A percentile compares a stretch with the other conserved stretches of the same genome.
Evolutionary conservation across 257 asterid genomes (phyloP).

Genomic region (Salvia rosmarinus): DNA sequence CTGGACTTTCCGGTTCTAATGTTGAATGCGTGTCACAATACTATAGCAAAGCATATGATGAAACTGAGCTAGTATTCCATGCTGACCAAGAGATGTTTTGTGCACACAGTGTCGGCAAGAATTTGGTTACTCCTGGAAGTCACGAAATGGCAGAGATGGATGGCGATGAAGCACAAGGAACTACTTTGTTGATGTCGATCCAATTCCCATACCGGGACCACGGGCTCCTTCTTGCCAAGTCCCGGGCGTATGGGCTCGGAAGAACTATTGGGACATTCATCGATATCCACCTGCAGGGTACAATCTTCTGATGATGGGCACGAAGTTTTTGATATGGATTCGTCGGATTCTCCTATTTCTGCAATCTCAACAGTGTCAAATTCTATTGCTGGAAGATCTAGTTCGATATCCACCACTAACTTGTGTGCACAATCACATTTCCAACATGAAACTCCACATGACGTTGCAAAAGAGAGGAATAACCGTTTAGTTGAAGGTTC

Average conservation of each 20-base stretch:
- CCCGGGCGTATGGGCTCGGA: constrained; percentile 81
- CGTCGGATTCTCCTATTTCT: constrained; percentile 79
- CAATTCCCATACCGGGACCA: constrained; percentile 91
- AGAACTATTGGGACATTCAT: constrained; percentile 80
- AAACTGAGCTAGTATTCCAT: constrained; percentile 49
- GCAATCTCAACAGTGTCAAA: constrained; percentile 57
- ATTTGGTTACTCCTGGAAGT: constrained; percentile 34
- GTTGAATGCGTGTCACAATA: constrained; percentile 39
- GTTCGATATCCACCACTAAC: constrained; percentile 46
- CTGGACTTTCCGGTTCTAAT: constrained; percentile 43
- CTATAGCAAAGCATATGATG: constrained; percentile 40
- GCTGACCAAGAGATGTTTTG: constrained; percentile 53
- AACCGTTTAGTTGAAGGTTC: constrained; percentile 43
- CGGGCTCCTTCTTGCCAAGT: constrained; percentile 91
- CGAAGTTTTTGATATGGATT: constrained; percentile 60
- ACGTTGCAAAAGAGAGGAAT: constrained; percentile 37
- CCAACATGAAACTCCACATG: constrained; percentile 41
- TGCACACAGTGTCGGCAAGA: constrained; percentile 42
- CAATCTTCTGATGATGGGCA: constrained; percentile 79
- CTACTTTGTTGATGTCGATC: constrained; percentile 74
- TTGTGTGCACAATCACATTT: constrained; percentile 39
- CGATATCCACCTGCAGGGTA: constrained; percentile 65
- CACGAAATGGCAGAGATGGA: constrained; percentile 44
- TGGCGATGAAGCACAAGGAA: constrained; percentile 52
- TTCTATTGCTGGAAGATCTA: constrained; percentile 55